Evolutionary conservation across 495 filamentous ascomycete genomes (phyloP).

Genomic region (Penicillium salamii): DNA sequence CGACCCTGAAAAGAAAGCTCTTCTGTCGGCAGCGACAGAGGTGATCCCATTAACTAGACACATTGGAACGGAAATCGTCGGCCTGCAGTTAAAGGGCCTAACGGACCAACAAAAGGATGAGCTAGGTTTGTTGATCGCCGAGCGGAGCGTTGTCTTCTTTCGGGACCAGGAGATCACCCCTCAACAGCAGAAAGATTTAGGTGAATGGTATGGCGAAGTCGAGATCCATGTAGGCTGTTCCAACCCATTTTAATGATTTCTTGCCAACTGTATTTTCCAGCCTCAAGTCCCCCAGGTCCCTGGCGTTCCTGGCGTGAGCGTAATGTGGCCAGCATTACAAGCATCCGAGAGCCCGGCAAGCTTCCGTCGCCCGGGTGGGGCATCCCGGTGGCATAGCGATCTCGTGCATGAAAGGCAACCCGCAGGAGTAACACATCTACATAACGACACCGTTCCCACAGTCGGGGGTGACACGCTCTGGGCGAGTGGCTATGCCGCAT

Average conservation of each 20-base stretch:
- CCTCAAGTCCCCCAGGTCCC: slow-evolving; percentile 70
- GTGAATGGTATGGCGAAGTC: slow-evolving; percentile 63
- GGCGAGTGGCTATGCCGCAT: slow-evolving; percentile 67
- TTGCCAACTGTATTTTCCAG: slow-evolving; percentile 28
- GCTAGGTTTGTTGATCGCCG: slow-evolving; percentile 67
- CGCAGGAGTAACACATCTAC: slow-evolving; percentile 66
- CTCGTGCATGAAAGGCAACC: slow-evolving; percentile 69
- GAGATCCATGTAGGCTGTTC: slow-evolving; percentile 59
- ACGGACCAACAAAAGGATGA: slow-evolving; percentile 67
- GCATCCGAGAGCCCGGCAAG: slow-evolving; percentile 52
- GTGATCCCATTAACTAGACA: slow-evolving; percentile 63
- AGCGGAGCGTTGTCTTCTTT: slow-evolving; percentile 75
- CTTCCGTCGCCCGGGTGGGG: slow-evolving; percentile 63
- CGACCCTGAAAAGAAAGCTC: slow-evolving; percentile 63
- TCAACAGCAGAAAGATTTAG: slow-evolving; percentile 64
- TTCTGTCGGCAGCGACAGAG: slow-evolving; percentile 62
- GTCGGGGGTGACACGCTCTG: slow-evolving; percentile 70
- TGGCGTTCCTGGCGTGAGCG: slow-evolving; percentile 59
- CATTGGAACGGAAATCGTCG: slow-evolving; percentile 71
- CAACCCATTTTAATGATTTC: background rate
- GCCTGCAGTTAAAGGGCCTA: slow-evolving; percentile 65
- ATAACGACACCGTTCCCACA: slow-evolving; percentile 63
- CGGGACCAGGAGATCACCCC: slow-evolving; percentile 68
- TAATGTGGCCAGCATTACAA: slow-evolving; percentile 66
- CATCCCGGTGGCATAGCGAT: slow-evolving; percentile 67